Evolutionary conservation across 768 basidiomycete species (phyloP).

Genomic region (Trichaptum fuscoviolaceum): DNA sequence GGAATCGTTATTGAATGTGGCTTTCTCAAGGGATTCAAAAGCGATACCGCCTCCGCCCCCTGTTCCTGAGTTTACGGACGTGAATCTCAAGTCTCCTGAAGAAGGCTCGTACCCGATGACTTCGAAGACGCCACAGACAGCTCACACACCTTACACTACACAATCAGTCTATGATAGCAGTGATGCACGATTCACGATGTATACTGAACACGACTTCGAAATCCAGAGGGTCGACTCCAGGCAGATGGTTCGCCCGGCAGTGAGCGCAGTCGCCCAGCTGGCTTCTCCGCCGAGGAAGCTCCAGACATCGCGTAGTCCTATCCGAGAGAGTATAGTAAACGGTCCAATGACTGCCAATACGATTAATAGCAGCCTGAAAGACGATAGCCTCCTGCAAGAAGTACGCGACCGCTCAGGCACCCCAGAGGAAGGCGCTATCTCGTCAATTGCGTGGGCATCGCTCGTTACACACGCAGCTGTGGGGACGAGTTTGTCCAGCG

Average conservation of each 20-base stretch:
- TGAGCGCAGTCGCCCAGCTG: not conserved
- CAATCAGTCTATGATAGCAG: not conserved
- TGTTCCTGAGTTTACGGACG: not conserved
- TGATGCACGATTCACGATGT: not conserved
- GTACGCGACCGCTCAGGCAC: not conserved
- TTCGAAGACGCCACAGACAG: not conserved
- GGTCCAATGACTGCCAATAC: not conserved
- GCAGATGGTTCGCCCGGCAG: not conserved
- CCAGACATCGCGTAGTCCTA: not conserved
- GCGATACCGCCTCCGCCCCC: not conserved
- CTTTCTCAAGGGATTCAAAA: not conserved
- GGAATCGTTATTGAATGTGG: not conserved
- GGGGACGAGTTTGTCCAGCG: not conserved
- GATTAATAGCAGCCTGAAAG: not conserved
- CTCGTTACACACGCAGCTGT: constrained; percentile 1
- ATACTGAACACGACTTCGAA: not conserved
- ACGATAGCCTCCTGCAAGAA: not conserved
- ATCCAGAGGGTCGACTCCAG: not conserved
- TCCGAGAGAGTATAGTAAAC: not conserved
- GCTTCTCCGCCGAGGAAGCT: not conserved
- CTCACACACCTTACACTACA: not conserved
- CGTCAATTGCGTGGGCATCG: constrained; percentile 4
- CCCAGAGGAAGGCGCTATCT: not conserved
- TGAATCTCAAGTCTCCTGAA: not conserved
- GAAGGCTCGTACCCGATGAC: not conserved